These are phyloP conservation scores for Nemania sp. DNA, from an alignment of 2,329 filamentous ascomycete genomes.

Conservation along the genomic window DNA sequence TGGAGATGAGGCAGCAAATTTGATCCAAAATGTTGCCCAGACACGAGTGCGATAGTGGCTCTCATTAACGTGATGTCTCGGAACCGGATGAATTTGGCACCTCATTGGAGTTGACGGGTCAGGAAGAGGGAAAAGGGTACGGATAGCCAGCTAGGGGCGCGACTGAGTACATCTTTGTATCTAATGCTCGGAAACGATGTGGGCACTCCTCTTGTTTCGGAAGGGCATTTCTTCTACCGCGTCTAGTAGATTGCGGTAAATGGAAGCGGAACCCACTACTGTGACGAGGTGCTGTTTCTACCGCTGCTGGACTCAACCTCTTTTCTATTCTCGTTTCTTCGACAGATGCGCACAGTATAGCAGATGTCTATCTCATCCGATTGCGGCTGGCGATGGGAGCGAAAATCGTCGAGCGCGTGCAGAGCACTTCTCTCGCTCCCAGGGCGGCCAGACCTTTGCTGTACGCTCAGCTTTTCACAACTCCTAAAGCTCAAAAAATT, in stretches of 20 bases:
- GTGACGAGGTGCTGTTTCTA: not conserved
- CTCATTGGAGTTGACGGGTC: constrained; percentile 19
- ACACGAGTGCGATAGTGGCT: constrained; percentile 8
- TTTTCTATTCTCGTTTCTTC: constrained; percentile 1
- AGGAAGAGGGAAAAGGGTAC: constrained; percentile 11
- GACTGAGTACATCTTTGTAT: constrained; percentile 15
- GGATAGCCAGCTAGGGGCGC: constrained; percentile 4
- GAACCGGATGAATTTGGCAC: constrained; percentile 3
- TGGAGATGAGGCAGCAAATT: constrained; percentile 15
- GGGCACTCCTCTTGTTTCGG: constrained; percentile 8
- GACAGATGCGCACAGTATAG: constrained; percentile 5
- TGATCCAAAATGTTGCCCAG: constrained; percentile 13
- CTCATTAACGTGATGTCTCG: constrained; percentile 16
- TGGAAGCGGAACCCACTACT: not conserved
- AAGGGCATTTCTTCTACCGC: constrained; percentile 1
- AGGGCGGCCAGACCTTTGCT: no score
- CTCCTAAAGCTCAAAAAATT: constrained; percentile 5
- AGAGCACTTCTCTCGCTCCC: no score
- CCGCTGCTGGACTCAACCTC: not conserved
- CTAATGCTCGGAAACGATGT: constrained; percentile 13
- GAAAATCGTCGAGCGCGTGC: constrained; percentile 8
- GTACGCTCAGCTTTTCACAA: not conserved
- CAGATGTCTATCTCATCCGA: constrained; percentile 1
- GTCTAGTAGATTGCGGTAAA: constrained; percentile 2
- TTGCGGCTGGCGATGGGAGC: constrained; percentile 1